A percentile compares a stretch with the other conserved stretches of the same genome.
These are phyloP conservation scores for Durusdinium trenchii DNA, from an alignment of 73 alveolate species.

Conservation along the genomic window DNA sequence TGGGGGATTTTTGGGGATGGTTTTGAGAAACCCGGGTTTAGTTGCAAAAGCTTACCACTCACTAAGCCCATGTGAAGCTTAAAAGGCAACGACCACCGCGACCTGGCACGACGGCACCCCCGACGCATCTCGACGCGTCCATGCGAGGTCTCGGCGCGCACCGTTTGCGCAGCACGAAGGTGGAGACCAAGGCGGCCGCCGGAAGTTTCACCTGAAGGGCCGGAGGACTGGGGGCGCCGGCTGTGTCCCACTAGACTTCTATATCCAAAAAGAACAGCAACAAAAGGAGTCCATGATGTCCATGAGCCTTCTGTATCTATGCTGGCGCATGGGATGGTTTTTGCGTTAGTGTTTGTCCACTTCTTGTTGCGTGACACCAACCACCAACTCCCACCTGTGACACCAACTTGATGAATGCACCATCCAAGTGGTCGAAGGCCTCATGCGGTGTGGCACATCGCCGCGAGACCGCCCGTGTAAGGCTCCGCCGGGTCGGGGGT, in stretches of 20 bases:
- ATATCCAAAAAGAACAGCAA: neutral
- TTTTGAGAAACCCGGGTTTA: too few species aligned
- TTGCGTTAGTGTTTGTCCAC: neutral
- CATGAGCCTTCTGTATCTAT: neutral
- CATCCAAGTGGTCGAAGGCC: neutral
- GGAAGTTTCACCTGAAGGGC: neutral
- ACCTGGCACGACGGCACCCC: too few species aligned
- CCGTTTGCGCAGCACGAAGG: neutral
- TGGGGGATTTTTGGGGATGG: too few species aligned
- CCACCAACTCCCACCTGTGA: neutral
- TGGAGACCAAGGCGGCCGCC: neutral
- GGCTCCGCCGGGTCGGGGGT: too few species aligned
- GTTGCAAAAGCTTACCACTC: too few species aligned
- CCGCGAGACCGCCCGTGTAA: too few species aligned
- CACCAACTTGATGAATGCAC: constrained; percentile 4
- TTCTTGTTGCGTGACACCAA: neutral
- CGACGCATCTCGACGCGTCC: too few species aligned
- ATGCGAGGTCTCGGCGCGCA: too few species aligned
- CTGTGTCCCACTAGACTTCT: neutral
- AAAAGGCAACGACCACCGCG: too few species aligned
- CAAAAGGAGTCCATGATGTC: neutral
- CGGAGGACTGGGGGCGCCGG: neutral
- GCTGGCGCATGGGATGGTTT: neutral
- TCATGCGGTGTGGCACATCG: too few species aligned
- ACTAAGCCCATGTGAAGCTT: too few species aligned